Evolutionary conservation across 2,329 filamentous ascomycete genomes (phyloP), one percentile per base, ranked within the genome.

Genomic region (Clonostachys sp.): DNA sequence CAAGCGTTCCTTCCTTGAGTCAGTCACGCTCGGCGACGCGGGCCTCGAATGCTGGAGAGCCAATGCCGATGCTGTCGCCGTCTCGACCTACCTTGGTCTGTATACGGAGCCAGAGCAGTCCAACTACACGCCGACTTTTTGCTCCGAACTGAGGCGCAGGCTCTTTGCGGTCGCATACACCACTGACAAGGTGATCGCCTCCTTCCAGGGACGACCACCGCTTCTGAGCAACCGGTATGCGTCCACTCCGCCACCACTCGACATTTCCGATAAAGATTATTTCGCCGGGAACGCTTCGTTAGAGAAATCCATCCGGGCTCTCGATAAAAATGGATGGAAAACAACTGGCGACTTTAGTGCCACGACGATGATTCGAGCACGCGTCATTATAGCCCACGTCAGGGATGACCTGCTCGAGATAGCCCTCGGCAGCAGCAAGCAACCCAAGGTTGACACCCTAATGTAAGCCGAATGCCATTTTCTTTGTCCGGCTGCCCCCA

Each of bases 131-230:
- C 57, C 61, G 1, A 60, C 62, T 0, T 56, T 63, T 13, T 49
- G 61, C 5, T 59, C 59, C 2, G 65, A 70, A 48, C 50, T 57
- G n/a, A 60, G 59, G 30, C 57, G 63, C 16, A 52, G 64, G 4
- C 44, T 73, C 4, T 66, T 69, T 6, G 59, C 60, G 0, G 54
- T 62, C 3, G 51, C 72, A 17, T 74, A 71, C 47, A 63, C 58
- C 34, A 54, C 70, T 9, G 79, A 83, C 54, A 80, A 81, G 41
- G 70, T 70, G 9, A 61, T 67, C 1, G 71, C 75, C 0, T 68
- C 74, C 0, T 80, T 81, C 42, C 71, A 73, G 1, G 80, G 80
- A 1, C 64, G 78, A 1, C 81, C 80, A 1, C 80, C 80, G 0
- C 58, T 74, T 3, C 57, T 81, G 6, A 69, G 70, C 12, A 70